Conservation (phyloP, 2,329 filamentous ascomycete genomes). For the Aspergillus fumigatus region DNA sequence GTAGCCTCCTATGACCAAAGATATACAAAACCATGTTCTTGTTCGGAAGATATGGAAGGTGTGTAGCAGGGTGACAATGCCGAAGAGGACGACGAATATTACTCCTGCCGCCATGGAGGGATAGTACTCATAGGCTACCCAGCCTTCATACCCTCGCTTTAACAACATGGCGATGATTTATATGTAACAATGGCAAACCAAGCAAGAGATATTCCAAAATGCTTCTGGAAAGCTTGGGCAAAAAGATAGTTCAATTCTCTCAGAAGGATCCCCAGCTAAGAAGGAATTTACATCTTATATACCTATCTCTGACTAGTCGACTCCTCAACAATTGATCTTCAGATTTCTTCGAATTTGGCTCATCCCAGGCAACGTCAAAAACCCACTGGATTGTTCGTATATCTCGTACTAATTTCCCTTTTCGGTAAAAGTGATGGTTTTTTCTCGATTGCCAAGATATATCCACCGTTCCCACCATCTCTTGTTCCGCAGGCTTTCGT, state of each 20-base stretch:
- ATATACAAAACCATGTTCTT: conserved; percentile 25
- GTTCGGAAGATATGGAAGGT: conserved; percentile 20
- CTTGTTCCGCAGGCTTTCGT: neutral
- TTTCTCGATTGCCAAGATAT: neutral
- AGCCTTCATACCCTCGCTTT: neutral
- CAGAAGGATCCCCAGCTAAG: neutral
- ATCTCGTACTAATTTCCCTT: conserved; percentile 15
- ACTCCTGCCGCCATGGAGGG: conserved; percentile 22
- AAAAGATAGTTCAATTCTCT: neutral
- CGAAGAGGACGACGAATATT: conserved; percentile 22
- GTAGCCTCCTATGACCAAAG: conserved; percentile 30
- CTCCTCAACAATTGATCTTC: neutral
- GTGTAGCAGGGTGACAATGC: conserved; percentile 13
- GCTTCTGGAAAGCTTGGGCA: neutral
- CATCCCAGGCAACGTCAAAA: neutral
- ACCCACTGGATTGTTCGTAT: conserved; percentile 10
- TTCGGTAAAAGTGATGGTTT: conserved; percentile 3
- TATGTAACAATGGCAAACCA: neutral
- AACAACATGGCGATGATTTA: neutral
- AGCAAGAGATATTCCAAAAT: neutral
- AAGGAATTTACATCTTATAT: neutral
- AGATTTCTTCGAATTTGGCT: neutral
- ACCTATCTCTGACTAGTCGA: neutral
- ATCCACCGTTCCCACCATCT: neutral
- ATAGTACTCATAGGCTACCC: conserved; percentile 19